Evolutionary conservation across 2,329 filamentous ascomycete species (phyloP).

Genomic region (Colletotrichum cereale): DNA sequence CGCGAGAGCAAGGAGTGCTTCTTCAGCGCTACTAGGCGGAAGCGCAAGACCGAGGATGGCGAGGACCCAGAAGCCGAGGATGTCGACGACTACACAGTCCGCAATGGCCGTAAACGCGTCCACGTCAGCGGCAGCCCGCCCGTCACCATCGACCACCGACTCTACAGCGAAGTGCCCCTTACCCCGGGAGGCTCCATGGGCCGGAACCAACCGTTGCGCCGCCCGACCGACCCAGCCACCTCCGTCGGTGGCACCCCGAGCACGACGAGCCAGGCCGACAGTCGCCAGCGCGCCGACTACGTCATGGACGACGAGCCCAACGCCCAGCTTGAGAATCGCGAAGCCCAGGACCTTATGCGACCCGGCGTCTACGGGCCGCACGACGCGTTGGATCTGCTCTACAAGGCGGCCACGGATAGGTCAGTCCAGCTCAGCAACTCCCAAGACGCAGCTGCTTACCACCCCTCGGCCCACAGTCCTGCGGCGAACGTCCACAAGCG

Average conservation of each 20-base stretch:
- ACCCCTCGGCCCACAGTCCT: conserved; percentile 32
- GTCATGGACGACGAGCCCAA: conserved; percentile 66
- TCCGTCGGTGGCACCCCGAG: conserved; percentile 48
- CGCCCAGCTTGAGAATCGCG: conserved; percentile 73
- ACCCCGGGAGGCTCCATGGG: conserved; percentile 76
- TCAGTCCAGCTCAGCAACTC: conserved; percentile 48
- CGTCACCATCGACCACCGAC: conserved; percentile 57
- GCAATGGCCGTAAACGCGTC: conserved; percentile 79
- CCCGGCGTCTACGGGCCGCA: conserved; percentile 88
- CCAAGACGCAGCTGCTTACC: conserved; percentile 39
- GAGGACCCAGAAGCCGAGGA: conserved; percentile 57
- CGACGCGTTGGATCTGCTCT: conserved; percentile 90
- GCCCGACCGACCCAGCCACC: conserved; percentile 61
- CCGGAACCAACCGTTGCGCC: conserved; percentile 73
- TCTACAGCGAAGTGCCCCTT: conserved; percentile 69
- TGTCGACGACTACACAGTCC: conserved; percentile 75
- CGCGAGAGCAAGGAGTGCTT: conserved; percentile 97
- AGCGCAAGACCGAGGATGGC: conserved; percentile 81
- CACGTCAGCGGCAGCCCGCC: conserved; percentile 61
- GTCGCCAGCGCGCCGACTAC: conserved; percentile 51
- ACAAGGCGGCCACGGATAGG: conserved; percentile 83
- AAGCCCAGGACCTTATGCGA: conserved; percentile 74
- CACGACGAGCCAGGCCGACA: conserved; percentile 46
- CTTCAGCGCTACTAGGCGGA: conserved; percentile 94
- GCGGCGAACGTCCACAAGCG: conserved; percentile 46